Evolutionary conservation across 1,139 yeast genomes (phyloP).

Genomic region (Eremothecium gossypii): DNA sequence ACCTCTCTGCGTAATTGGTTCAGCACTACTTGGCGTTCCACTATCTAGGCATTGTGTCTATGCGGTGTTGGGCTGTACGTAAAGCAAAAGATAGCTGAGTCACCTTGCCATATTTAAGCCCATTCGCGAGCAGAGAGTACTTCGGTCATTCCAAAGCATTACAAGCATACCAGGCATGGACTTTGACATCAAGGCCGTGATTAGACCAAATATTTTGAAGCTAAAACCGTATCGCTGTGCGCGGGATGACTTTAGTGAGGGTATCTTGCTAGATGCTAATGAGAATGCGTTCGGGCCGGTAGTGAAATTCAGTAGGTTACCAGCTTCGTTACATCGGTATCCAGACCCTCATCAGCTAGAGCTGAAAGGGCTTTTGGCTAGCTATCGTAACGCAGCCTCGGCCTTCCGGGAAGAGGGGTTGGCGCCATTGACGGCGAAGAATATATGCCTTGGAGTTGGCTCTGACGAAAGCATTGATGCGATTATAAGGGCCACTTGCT

Average conservation of each 20-base stretch:
- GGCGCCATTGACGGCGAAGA: conserved; percentile 44
- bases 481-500: conserved; percentile 73
- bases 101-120: too few species aligned
- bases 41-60: too few species aligned
- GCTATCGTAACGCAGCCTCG: conserved; percentile 56
- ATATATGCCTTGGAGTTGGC: conserved; percentile 90
- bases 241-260: conserved; percentile 82
- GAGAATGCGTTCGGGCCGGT: conserved; percentile 95
- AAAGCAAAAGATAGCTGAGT: too few species aligned
- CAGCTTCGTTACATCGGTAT: conserved; percentile 69
- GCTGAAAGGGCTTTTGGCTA: conserved; percentile 61
- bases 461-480: conserved; percentile 94
- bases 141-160: too few species aligned
- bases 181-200: conserved; percentile 33
- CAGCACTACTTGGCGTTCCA: too few species aligned
- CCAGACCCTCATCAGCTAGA: conserved; percentile 95
- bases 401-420: conserved; percentile 17
- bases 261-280: conserved; percentile 85
- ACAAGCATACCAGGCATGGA: conserved; percentile 10
- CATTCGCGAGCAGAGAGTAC: too few species aligned
- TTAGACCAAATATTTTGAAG: conserved; percentile 73
- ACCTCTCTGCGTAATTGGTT: too few species aligned
- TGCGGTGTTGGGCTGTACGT: too few species aligned
- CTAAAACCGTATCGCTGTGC: conserved; percentile 94
- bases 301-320: conserved; percentile 32